phyloP scores from a whole-genome alignment of 2,329 filamentous ascomycete species.

The Chalaropsis thielavioides region DNA sequence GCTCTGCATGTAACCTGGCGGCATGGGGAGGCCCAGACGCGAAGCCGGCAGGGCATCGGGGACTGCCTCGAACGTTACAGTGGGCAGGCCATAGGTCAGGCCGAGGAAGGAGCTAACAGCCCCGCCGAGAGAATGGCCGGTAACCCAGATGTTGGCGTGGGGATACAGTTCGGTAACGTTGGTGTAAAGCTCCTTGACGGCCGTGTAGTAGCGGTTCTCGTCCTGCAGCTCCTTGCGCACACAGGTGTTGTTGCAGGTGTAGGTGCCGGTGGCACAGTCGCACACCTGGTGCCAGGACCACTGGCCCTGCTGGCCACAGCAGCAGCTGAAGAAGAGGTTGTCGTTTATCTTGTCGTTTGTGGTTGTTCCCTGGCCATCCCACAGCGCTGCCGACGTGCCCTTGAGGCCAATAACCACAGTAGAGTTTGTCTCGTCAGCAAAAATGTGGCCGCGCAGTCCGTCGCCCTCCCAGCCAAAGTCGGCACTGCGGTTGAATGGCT shows the following conservation, averaged over 20 bases:
- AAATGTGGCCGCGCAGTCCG: slow-evolving; percentile 82
- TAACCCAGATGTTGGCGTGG: slow-evolving; percentile 69
- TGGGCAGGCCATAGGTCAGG: slow-evolving; percentile 77
- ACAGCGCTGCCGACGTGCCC: slow-evolving; percentile 77
- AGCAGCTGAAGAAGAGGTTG: slow-evolving; percentile 96
- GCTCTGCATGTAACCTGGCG: slow-evolving; percentile 60
- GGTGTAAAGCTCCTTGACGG: slow-evolving; percentile 75
- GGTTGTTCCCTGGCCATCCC: slow-evolving; percentile 92
- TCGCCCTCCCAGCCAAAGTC: slow-evolving; percentile 90
- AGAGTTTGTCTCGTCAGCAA: slow-evolving; percentile 68
- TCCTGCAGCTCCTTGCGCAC: slow-evolving; percentile 58
- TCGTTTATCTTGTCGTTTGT: slow-evolving; percentile 97
- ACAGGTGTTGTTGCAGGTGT: slow-evolving; percentile 85
- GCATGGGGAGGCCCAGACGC: slow-evolving; percentile 70
- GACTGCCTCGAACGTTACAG: slow-evolving; percentile 85
- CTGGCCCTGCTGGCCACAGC: slow-evolving; percentile 84
- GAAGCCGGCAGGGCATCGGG: slow-evolving; percentile 78
- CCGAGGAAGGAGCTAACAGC: slow-evolving; percentile 78
- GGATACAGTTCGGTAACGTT: slow-evolving; percentile 88
- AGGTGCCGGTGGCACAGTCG: slow-evolving; percentile 76
- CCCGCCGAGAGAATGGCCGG: slow-evolving; percentile 85
- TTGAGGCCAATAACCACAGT: slow-evolving; percentile 89
- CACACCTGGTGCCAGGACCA: slow-evolving; percentile 86
- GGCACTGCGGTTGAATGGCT: slow-evolving; percentile 67
- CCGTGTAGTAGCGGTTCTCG: slow-evolving; percentile 84